Evolutionary conservation across 345 rosid genomes (phyloP), one percentile per base, ranked within the genome.

Genomic region (Brassica carinata): DNA sequence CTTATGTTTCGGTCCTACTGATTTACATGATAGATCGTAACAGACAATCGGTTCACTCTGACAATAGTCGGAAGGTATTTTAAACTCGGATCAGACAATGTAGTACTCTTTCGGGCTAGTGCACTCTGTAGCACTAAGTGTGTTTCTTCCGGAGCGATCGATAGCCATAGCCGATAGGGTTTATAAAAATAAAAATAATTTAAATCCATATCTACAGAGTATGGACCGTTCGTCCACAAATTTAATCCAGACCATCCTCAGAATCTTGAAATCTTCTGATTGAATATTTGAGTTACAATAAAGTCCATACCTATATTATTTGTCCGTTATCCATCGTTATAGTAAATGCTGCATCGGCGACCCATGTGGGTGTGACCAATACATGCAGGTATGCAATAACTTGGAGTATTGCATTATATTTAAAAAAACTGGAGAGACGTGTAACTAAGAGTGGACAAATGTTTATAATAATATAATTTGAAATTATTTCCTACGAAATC

Each of bases 351-450:
- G 19, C 58, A 53, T 53, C 55, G 58, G 58, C 58, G 58, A 53
- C 58, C 58, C 58, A 53, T 53, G 58, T 53, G 58, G 58, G 17
- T 53, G 58, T 14, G 17, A 15, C 58, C 58, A 53, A 53, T 53
- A 5, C 58, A 48, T 17, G 63, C 75, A 63, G 62, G 58, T 34
- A 45, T 8, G 62, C 76, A 63, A 51, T 74, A 74, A 74, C 75
- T 69, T 74, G 7, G 19, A 59, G 67, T 58, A 71, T 38, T 67
- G 17, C 1, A 27, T 27, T 3, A 26, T 13, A 69, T 48, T 48
- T 5, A 66, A 58, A 66, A 58, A 67, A n/a, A 9, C 9, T 3
- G 31, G n/a, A 70, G 55, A 80, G 76, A 75, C 76, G 76, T 80
- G 79, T 38, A 48, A 1, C 31, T 65, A 40, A 5, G 48, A 63